Evolutionary conservation across 2,329 filamentous ascomycete species (phyloP).

Genomic region (Fusarium secorum): DNA sequence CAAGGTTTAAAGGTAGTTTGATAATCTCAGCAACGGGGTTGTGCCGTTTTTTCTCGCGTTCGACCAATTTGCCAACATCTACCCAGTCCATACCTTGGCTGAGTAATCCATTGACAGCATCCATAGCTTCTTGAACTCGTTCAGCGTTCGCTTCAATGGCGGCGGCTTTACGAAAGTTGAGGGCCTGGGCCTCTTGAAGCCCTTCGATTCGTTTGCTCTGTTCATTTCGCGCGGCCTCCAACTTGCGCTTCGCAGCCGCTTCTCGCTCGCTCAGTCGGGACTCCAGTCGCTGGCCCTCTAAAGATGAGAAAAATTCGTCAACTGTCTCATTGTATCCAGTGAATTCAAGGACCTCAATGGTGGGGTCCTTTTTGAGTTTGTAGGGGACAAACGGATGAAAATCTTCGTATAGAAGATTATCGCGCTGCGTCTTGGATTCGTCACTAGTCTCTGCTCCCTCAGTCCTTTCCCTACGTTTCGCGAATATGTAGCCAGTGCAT

Average conservation of each 20-base stretch:
- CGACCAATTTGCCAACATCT: constrained; percentile 86
- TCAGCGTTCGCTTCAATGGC: constrained; percentile 92
- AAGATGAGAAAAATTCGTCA: constrained; percentile 95
- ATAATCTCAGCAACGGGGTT: constrained; percentile 91
- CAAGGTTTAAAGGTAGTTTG: constrained; percentile 83
- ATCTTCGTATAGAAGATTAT: constrained; percentile 81
- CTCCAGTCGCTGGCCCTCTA: constrained; percentile 92
- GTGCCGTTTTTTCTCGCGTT: constrained; percentile 79
- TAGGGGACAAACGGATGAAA: constrained; percentile 91
- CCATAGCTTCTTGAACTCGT: constrained; percentile 89
- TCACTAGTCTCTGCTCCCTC: constrained; percentile 44
- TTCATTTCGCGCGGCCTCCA: constrained; percentile 84
- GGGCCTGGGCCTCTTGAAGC: constrained; percentile 78
- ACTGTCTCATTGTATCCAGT: constrained; percentile 91
- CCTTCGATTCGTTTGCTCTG: constrained; percentile 87
- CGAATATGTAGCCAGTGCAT: constrained; percentile 87
- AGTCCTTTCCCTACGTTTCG: constrained; percentile 61
- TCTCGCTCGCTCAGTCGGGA: constrained; percentile 84
- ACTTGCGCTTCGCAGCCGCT: constrained; percentile 79
- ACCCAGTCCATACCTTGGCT: constrained; percentile 97
- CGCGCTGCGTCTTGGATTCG: constrained; percentile 48
- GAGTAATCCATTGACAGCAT: constrained; percentile 91
- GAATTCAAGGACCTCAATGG: constrained; percentile 75
- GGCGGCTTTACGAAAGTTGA: constrained; percentile 87
- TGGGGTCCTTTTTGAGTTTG: constrained; percentile 75